phyloP scores from a whole-genome alignment of 441 rosid species.

The Hura crepitans region DNA sequence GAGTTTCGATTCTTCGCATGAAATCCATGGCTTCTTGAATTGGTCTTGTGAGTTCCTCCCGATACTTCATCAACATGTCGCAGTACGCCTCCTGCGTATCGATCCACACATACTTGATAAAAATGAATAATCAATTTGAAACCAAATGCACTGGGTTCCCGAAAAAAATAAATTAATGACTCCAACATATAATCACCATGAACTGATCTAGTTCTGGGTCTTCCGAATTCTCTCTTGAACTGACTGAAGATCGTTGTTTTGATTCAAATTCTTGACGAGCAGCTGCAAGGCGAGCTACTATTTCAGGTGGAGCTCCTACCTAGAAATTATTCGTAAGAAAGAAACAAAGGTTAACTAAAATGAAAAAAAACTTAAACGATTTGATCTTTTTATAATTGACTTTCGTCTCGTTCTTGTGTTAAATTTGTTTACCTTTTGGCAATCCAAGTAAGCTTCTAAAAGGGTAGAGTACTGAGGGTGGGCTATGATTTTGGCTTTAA shows the following conservation, averaged over 20 bases:
- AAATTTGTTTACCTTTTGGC: constrained; percentile 64
- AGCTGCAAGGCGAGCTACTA: constrained; percentile 58
- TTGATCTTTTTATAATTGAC: too few relatives aligned
- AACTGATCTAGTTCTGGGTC: constrained; percentile 98
- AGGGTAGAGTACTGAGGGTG: constrained; percentile 90
- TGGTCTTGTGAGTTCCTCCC: constrained; percentile 84
- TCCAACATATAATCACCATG: constrained; percentile 48
- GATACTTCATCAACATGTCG: constrained; percentile 88
- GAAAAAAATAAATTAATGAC: background rate
- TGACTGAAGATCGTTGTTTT: constrained; percentile 45
- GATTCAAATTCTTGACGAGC: constrained; percentile 73
- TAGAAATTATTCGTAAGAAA: constrained; percentile 20
- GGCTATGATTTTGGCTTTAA: constrained; percentile 87
- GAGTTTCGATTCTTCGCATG: constrained; percentile 93
- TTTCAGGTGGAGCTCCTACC: constrained; percentile 97
- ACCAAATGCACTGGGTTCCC: background rate
- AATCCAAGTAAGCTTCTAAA: constrained; percentile 85
- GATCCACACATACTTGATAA: background rate
- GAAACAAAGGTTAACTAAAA: too few relatives aligned
- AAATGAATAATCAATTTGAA: background rate
- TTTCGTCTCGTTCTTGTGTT: too few relatives aligned
- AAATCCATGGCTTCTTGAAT: constrained; percentile 96
- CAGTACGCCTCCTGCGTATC: constrained; percentile 76
- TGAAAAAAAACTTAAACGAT: too few relatives aligned
- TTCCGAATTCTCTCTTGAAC: constrained; percentile 42